Conservation (phyloP, 2,329 filamentous ascomycete species). For the Thelonectria rubi region DNA sequence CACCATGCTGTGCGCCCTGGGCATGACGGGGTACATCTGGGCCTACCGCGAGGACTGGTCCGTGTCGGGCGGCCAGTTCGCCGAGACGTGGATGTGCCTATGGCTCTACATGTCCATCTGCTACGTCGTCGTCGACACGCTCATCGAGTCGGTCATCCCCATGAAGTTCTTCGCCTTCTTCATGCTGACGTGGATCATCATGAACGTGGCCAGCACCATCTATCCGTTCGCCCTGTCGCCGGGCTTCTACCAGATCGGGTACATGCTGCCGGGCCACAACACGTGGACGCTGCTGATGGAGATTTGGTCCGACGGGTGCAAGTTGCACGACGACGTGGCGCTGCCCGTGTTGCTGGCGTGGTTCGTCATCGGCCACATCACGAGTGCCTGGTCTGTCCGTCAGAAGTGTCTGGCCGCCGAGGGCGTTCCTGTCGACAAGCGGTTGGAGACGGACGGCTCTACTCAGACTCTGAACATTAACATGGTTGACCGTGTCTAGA, state of each 20-base stretch:
- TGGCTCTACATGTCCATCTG: slow-evolving; percentile 55
- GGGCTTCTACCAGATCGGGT: slow-evolving; percentile 52
- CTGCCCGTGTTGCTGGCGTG: slow-evolving; percentile 55
- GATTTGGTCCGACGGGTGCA: slow-evolving; percentile 55
- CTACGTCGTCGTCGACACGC: slow-evolving; percentile 52
- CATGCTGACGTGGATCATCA: slow-evolving; percentile 53
- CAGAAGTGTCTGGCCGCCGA: slow-evolving; percentile 35
- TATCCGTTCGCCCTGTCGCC: slow-evolving; percentile 50
- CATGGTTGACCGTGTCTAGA: not conserved
- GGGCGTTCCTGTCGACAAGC: slow-evolving; percentile 1
- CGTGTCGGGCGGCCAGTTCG: slow-evolving; percentile 45
- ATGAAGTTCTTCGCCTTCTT: slow-evolving; percentile 52
- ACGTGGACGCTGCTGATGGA: slow-evolving; percentile 49
- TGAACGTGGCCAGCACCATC: slow-evolving; percentile 50
- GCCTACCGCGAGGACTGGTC: slow-evolving; percentile 54
- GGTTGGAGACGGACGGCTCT: slow-evolving; percentile 5
- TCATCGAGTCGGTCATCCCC: slow-evolving; percentile 41
- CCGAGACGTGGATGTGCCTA: slow-evolving; percentile 41
- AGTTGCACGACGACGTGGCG: slow-evolving; percentile 45
- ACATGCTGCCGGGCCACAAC: slow-evolving; percentile 48
- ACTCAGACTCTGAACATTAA: not conserved
- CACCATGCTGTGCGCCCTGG: slow-evolving; percentile 49
- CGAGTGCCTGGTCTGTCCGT: slow-evolving; percentile 36
- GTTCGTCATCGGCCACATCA: slow-evolving; percentile 46
- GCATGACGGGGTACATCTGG: slow-evolving; percentile 54